Base-by-base conservation (phyloP, 148 eudicot species). In the Euryodendron excelsum region DNA sequence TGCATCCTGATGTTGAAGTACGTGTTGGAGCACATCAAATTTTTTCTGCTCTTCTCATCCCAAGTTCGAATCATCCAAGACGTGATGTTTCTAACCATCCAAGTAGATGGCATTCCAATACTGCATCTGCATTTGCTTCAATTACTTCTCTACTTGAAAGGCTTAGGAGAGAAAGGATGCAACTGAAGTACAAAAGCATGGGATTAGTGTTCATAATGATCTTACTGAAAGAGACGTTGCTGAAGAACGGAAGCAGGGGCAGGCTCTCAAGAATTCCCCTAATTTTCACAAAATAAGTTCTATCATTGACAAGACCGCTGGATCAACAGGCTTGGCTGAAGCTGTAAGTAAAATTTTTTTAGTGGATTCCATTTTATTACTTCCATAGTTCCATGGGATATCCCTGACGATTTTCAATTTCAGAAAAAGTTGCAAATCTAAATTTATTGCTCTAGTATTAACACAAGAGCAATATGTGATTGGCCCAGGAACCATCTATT, bases 21-120 rank as follows among this genome's bases (percentile, higher is more conserved):
- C 99, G 99, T 61, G 77, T 88, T 52, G 89, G 93, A 65, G 95
- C 89, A 41, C 99, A 96, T 85, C 93, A 90, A 28, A 87, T 96
- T 77, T 92, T 90, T 76, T 86, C 89, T 76, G 84, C 87, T 80
- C 89, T 96, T 73, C 85, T 93, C 31, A 82, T 84, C 67, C 94
- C 92, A 37, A 88, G 81, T 76, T 86, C 94, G 25, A 80, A 81
- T 73, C 78, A 86, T 79, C 59, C 80, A 36, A 80, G 74, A 65
- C 86, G 73, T 67, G 88, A 86, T 53, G 77, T 66, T 77, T 67
- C 72, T 45, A 80, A 78, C 73, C 86, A 85, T 76, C 78, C 91
- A 64, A 93, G 82, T 79, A 90, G 83, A 82, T 85, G 88, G 88
- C 84, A 86, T 37, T 84, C 95, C 25, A 86, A 73, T 73, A 80